These are phyloP conservation scores for Epichloe sibirici DNA, from an alignment of 2,329 filamentous ascomycete genomes.

Conservation along the genomic window DNA sequence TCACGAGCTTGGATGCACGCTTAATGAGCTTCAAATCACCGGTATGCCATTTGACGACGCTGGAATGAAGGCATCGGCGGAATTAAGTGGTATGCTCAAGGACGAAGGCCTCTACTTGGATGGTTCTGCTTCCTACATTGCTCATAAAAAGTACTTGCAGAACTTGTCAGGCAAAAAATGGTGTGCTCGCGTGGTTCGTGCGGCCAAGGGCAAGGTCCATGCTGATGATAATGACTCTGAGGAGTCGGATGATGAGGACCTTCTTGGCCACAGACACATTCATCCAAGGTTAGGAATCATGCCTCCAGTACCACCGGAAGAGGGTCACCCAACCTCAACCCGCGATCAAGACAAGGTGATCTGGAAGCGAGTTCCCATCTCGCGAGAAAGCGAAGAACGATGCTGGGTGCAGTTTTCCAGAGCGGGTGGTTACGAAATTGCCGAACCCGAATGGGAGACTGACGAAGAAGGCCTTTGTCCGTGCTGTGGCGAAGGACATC, in stretches of 20 bases:
- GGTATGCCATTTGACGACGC: constrained; percentile 38
- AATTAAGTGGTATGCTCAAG: constrained; percentile 39
- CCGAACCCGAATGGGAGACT: constrained; percentile 19
- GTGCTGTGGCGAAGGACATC: constrained; percentile 28
- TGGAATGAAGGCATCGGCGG: constrained; percentile 32
- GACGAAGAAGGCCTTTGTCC: constrained; percentile 26
- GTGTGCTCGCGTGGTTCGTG: constrained; percentile 33
- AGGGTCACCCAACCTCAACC: constrained; percentile 30
- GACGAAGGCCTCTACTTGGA: constrained; percentile 41
- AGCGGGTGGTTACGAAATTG: constrained; percentile 25
- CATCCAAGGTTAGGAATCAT: constrained; percentile 21
- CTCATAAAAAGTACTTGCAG: constrained; percentile 26
- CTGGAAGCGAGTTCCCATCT: constrained; percentile 37
- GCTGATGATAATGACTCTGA: constrained; percentile 16
- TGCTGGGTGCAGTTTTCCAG: constrained; percentile 37
- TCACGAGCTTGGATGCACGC: constrained; percentile 39
- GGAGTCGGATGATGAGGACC: constrained; percentile 11
- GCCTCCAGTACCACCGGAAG: constrained; percentile 28
- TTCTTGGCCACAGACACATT: constrained; percentile 10
- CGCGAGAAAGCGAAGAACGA: constrained; percentile 27
- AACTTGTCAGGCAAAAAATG: constrained; percentile 27
- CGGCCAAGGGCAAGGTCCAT: constrained; percentile 23
- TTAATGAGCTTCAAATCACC: constrained; percentile 41
- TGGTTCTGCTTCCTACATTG: constrained; percentile 31
- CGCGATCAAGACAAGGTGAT: constrained; percentile 32